Percentiles rank a stretch among this genome's conserved stretches.
These are phyloP conservation scores for Saturnispora kantuleensis DNA, from an alignment of 805 yeast species.

Conservation along the genomic window DNA sequence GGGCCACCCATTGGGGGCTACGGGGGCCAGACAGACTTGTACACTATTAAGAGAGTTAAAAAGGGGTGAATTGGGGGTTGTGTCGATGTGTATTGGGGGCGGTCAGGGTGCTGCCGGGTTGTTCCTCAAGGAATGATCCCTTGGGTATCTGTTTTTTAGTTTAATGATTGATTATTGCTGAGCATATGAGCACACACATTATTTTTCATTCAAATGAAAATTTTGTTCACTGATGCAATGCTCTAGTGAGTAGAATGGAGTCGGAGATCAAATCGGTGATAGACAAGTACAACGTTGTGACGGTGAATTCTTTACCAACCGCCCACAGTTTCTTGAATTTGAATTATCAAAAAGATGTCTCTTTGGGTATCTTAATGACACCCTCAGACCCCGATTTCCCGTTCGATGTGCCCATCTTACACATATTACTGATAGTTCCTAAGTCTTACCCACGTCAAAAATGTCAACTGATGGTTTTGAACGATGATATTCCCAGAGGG, in stretches of 20 bases:
- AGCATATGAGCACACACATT: not conserved
- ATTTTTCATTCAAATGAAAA: not conserved
- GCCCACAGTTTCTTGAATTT: not conserved
- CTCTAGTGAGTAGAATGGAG: constrained; percentile 8
- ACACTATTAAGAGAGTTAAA: constrained; percentile 75
- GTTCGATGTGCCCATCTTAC: constrained; percentile 45
- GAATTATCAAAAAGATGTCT: constrained; percentile 20
- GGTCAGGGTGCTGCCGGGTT: constrained; percentile 98
- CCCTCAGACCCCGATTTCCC: constrained; percentile 74
- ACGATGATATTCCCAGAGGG: constrained; percentile 63
- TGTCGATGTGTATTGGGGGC: constrained; percentile 96
- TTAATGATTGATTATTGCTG: not conserved
- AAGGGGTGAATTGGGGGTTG: constrained; percentile 76
- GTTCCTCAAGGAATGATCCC: constrained; percentile 58
- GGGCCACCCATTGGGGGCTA: constrained; percentile 89
- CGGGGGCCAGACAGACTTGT: constrained; percentile 83
- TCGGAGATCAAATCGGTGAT: constrained; percentile 1
- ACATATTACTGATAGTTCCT: constrained; percentile 47
- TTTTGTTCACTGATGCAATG: not conserved
- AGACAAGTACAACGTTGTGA: constrained; percentile 17
- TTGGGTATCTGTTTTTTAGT: not conserved
- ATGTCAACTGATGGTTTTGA: constrained; percentile 49
- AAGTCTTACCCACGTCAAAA: constrained; percentile 38
- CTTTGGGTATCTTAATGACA: constrained; percentile 34
- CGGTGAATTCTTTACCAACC: constrained; percentile 24